These are phyloP conservation scores for Gossypium thurberi DNA, from an alignment of 345 rosid species.

Conservation along the genomic window DNA sequence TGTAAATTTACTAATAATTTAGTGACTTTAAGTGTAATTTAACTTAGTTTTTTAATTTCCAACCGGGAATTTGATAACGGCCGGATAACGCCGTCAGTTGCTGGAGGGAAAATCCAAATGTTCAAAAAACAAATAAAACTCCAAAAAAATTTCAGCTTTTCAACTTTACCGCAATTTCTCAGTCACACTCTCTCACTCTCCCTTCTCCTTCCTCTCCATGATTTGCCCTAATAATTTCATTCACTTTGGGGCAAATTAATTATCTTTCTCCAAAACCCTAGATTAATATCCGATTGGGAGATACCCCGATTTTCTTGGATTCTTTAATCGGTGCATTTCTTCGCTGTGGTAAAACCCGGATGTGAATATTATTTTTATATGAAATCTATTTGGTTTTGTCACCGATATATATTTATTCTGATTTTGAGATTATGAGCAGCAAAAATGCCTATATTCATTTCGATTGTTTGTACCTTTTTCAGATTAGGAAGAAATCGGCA, in stretches of 20 bases:
- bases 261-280: constrained; percentile 13
- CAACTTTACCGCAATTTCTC: constrained; percentile 17
- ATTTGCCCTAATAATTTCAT: constrained; percentile 7
- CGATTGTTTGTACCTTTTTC: background rate
- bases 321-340: background rate
- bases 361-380: background rate
- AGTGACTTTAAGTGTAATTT: no score
- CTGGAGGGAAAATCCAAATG: constrained; percentile 44
- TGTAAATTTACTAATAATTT: no score
- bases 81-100: constrained; percentile 23
- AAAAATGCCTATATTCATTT: background rate
- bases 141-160: background rate
- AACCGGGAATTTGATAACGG: background rate
- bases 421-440: background rate
- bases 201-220: background rate
- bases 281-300: background rate
- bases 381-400: background rate
- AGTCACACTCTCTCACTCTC: background rate
- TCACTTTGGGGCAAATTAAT: constrained; percentile 7
- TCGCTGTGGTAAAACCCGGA: constrained; percentile 1
- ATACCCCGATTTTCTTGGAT: constrained; percentile 1
- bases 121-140: constrained; percentile 21
- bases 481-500: background rate
- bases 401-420: background rate
- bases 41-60: no score